Conservation (phyloP, 2,329 filamentous ascomycete species). For the Cladosporium sp. region DNA sequence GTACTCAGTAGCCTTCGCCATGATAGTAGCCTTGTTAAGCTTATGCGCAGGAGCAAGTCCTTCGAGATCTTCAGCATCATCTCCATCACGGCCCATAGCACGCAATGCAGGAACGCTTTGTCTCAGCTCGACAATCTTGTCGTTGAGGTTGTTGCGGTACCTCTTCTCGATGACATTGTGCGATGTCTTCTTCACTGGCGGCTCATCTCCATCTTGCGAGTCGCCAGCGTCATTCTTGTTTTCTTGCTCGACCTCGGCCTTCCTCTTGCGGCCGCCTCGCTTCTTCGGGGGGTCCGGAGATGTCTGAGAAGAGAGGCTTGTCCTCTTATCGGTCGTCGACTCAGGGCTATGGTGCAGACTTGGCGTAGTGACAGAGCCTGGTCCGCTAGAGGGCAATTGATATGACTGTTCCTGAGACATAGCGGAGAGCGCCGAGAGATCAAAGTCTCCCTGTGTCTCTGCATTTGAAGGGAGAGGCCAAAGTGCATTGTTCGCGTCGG, state of each 20-base stretch:
- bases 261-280: constrained; percentile 31
- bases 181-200: constrained; percentile 75
- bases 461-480: constrained; percentile 22
- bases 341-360: constrained; percentile 27
- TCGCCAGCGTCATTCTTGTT: constrained; percentile 43
- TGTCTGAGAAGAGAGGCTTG: constrained; percentile 24
- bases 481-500: constrained; percentile 19
- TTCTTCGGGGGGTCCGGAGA: constrained; percentile 30
- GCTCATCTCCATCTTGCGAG: constrained; percentile 32
- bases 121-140: constrained; percentile 87
- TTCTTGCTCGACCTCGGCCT: constrained; percentile 26
- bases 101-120: constrained; percentile 88
- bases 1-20: constrained; percentile 94
- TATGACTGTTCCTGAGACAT: constrained; percentile 14
- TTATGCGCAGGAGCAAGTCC: constrained; percentile 76
- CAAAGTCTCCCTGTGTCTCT: constrained; percentile 13
- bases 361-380: constrained; percentile 14
- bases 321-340: constrained; percentile 23
- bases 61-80: constrained; percentile 70
- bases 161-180: constrained; percentile 99
- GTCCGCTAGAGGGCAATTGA: constrained; percentile 10
- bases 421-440: constrained; percentile 20
- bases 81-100: constrained; percentile 68
- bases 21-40: constrained; percentile 92
- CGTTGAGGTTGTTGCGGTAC: constrained; percentile 92